phyloP scores from a whole-genome alignment of 179 eudicot species.

The Vitellaria paradoxa region DNA sequence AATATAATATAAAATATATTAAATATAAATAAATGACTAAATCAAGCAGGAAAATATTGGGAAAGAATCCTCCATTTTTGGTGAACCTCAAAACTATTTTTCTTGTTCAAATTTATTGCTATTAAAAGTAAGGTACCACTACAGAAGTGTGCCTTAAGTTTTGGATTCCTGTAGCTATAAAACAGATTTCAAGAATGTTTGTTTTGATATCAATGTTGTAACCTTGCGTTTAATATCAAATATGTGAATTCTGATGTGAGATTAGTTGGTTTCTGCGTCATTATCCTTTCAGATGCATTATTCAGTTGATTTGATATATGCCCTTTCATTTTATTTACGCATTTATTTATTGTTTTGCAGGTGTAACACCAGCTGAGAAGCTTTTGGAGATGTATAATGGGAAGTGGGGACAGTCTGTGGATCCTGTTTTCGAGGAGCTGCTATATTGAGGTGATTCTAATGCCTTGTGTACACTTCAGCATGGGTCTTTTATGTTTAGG shows the following conservation, averaged over 20 bases:
- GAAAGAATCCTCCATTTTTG: not conserved
- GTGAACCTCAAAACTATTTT: not conserved
- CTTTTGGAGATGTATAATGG: slow-evolving; percentile 84
- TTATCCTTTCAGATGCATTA: slow-evolving; percentile 2
- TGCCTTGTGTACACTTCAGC: not conserved
- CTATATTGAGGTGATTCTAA: slow-evolving; percentile 47
- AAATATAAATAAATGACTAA: too few relatives aligned
- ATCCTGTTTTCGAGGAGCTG: slow-evolving; percentile 88
- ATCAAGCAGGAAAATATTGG: not conserved
- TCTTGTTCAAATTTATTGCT: too few relatives aligned
- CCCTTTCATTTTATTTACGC: not conserved
- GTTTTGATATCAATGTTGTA: not conserved
- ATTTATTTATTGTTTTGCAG: slow-evolving; percentile 28
- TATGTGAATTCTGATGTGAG: not conserved
- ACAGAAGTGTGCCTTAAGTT: not conserved
- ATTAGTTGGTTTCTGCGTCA: not conserved
- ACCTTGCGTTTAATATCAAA: not conserved
- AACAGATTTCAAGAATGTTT: not conserved
- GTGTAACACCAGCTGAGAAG: slow-evolving; percentile 95
- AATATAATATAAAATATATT: too few relatives aligned
- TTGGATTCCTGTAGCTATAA: not conserved
- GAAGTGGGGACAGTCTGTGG: slow-evolving; percentile 86
- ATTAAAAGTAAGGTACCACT: too few relatives aligned
- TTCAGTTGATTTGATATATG: not conserved
- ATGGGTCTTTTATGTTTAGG: not conserved